A percentile compares a stretch with the other conserved stretches of the same genome.
These are phyloP conservation scores for Vitis riparia DNA, from an alignment of 164 flowering plant genomes.

Conservation along the genomic window DNA sequence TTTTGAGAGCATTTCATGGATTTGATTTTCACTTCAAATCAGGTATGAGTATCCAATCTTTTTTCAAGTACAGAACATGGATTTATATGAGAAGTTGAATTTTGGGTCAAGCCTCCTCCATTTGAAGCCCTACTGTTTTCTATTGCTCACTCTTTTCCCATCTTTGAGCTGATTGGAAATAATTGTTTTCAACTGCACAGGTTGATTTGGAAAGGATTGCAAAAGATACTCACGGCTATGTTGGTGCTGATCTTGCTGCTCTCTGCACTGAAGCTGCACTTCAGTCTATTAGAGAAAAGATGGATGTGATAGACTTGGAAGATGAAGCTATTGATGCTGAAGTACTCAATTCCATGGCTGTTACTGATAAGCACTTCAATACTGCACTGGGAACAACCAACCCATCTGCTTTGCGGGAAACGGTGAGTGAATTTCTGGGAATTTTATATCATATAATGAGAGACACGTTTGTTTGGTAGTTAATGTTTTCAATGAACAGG, in stretches of 20 bases:
- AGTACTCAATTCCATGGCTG: constrained; percentile 36
- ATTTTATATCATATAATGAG: not conserved
- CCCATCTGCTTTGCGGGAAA: constrained; percentile 37
- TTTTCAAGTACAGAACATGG: no score
- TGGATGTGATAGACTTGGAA: constrained; percentile 37
- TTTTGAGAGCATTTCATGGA: no score
- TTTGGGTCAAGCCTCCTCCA: no score
- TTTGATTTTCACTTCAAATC: no score
- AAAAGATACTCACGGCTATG: constrained; percentile 33
- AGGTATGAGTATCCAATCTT: no score
- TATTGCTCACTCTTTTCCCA: not conserved
- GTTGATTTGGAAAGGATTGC: constrained; percentile 32
- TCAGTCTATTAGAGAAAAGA: constrained; percentile 37
- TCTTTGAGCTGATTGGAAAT: not conserved
- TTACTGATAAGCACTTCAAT: constrained; percentile 31
- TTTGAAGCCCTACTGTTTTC: not conserved
- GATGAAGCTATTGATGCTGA: constrained; percentile 39
- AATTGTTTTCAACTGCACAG: constrained; percentile 8
- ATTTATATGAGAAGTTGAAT: no score
- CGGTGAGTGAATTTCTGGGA: constrained; percentile 17
- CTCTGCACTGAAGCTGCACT: constrained; percentile 40
- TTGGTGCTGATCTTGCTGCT: constrained; percentile 38
- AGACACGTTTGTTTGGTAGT: not conserved
- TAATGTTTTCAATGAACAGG: constrained; percentile 10
- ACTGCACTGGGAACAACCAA: constrained; percentile 37